Conservation (phyloP, 805 yeast species). For the Barnettozyma populi region DNA sequence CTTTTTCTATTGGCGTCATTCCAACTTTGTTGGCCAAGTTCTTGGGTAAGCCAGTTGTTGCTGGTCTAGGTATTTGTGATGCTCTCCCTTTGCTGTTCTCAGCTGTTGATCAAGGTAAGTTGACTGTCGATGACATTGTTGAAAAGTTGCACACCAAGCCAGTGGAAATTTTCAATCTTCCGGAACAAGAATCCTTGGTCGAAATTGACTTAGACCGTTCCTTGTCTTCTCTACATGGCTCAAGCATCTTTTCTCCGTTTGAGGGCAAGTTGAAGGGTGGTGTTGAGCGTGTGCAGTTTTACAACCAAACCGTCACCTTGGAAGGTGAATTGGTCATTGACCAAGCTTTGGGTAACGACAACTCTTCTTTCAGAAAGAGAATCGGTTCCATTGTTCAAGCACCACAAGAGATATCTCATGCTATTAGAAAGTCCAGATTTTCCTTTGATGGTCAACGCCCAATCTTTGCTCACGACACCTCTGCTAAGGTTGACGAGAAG, state of each 20-base stretch:
- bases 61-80: conserved; percentile 78
- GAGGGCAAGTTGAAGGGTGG: conserved; percentile 63
- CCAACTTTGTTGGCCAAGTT: conserved; percentile 71
- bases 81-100: conserved; percentile 75
- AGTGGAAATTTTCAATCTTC: conserved; percentile 72
- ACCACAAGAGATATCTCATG: conserved; percentile 27
- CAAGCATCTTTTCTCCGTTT: conserved; percentile 51
- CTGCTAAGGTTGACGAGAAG: conserved; percentile 31
- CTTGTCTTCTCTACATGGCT: conserved; percentile 34
- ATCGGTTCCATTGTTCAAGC: conserved; percentile 21
- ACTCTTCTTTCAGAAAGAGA: conserved; percentile 27
- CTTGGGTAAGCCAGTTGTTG: conserved; percentile 50
- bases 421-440: conserved; percentile 38
- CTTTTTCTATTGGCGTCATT: conserved; percentile 77
- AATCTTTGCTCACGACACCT: conserved; percentile 27
- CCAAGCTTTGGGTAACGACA: conserved; percentile 52
- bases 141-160: conserved; percentile 77
- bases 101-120: conserved; percentile 69
- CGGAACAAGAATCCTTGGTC: conserved; percentile 71
- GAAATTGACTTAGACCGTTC: conserved; percentile 81
- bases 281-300: conserved; percentile 81
- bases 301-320: conserved; percentile 73
- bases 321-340: conserved; percentile 69
- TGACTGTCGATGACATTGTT: conserved; percentile 69
- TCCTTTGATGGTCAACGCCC: conserved; percentile 42